These are phyloP conservation scores for Sinapis alba DNA, from an alignment of 441 rosid species.

Conservation along the genomic window DNA sequence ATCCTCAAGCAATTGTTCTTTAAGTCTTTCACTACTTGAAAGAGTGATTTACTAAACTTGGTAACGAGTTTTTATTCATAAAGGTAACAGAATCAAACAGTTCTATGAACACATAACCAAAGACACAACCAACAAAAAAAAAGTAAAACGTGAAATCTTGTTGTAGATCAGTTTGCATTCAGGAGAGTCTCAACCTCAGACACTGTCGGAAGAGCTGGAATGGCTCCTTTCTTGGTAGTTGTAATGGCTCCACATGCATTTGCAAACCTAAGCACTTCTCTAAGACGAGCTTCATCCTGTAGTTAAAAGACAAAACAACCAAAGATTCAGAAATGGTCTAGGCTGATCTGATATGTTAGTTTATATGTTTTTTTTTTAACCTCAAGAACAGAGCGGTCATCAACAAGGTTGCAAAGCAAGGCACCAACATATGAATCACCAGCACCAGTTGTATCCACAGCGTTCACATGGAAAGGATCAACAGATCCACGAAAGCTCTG, in stretches of 20 bases:
- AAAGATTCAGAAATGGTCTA: neutral
- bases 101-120: conserved; percentile 13
- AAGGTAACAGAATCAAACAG: neutral
- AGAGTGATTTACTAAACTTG: neutral
- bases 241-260: conserved; percentile 98
- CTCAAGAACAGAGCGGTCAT: conserved; percentile 71
- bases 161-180: conserved; percentile 37
- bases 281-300: conserved; percentile 75
- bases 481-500: conserved; percentile 86
- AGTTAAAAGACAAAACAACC: neutral
- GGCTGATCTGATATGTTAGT: neutral
- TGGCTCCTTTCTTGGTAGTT: conserved; percentile 94
- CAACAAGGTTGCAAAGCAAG: conserved; percentile 75
- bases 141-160: neutral
- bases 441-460: conserved; percentile 96
- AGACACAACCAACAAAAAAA: neutral
- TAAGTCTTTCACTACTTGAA: conserved; percentile 25
- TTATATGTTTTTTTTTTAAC: conserved; percentile 37
- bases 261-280: conserved; percentile 73
- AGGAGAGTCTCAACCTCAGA: conserved; percentile 58
- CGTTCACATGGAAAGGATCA: conserved; percentile 70
- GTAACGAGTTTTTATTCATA: conserved; percentile 6
- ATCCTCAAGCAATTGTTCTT: conserved; percentile 83
- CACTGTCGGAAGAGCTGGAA: conserved; percentile 83
- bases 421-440: conserved; percentile 95